Base-by-base conservation (phyloP, 306 rosid species). In the Lagenaria siceraria region DNA sequence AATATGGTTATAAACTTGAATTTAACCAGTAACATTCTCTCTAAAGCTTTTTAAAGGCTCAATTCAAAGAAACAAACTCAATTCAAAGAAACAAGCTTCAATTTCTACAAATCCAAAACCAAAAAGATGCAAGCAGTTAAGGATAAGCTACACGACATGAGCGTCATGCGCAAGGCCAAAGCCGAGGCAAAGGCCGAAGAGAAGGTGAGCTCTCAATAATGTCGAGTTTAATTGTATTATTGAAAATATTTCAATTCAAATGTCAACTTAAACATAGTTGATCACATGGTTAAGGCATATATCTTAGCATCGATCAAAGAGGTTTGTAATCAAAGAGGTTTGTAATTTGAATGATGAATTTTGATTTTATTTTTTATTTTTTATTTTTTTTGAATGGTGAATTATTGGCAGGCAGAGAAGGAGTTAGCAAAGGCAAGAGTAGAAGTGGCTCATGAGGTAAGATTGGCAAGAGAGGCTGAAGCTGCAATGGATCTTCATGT, bases 381-480 rank as follows among this genome's bases (percentile, higher is more conserved):
- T n/a, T n/a, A n/a, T n/a, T n/a, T n/a, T n/a, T n/a, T n/a, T n/a
- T n/a, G n/a, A n/a, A n/a, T n/a, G n/a, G n/a, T n/a, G n/a, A n/a
- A n/a, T n/a, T n/a, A n/a, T n/a, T 11, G 17, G 46, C 66, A 90
- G 97, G 89, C 81, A 0, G 94, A 84, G 87, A 92, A 90, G 75
- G 90, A 89, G 3, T 31, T 89, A 14, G 93, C 96, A 0, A 85
- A 87, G 78, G 89, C 92, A 0, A 86, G 92, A 74, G 68, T 77
- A 78, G 90, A 86, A 0, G 79, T 89, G 63, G 98, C 98, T 52
- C 91, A 79, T 8, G 96, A 93, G 82, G 84, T 90, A 35, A 89
- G 95, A 65, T 25, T 89, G 84, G 98, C 96, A 42, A 90, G 83
- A 82, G 91, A 90, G 79, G 95, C 91, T 0, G 97, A 93, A 77